A percentile compares a stretch with the other conserved stretches of the same genome.
Evolutionary conservation across 805 yeast genomes (phyloP).

Genomic region (Starmerella potacharoeniae): DNA sequence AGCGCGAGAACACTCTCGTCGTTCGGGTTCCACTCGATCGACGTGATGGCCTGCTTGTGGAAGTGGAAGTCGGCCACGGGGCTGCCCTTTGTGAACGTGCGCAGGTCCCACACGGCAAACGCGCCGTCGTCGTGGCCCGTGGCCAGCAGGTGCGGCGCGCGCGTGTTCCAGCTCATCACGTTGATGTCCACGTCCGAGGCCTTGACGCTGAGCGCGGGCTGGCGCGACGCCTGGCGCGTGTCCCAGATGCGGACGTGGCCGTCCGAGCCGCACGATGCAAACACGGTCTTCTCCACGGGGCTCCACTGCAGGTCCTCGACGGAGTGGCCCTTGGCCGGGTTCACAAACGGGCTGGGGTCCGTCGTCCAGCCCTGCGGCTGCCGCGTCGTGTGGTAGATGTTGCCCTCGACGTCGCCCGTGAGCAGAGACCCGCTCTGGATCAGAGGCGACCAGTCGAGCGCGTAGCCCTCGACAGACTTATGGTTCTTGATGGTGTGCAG

Average conservation of each 20-base stretch:
- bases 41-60: slow-evolving; percentile 88
- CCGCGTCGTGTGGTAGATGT: slow-evolving; percentile 66
- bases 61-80: slow-evolving; percentile 94
- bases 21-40: slow-evolving; percentile 85
- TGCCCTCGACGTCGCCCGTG: slow-evolving; percentile 82
- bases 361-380: slow-evolving; percentile 71
- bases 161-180: slow-evolving; percentile 90
- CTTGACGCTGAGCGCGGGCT: slow-evolving; percentile 73
- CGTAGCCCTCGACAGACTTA: slow-evolving; percentile 96
- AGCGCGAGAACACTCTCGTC: slow-evolving; percentile 95
- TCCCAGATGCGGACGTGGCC: slow-evolving; percentile 94
- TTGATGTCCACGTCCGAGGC: slow-evolving; percentile 82
- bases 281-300: slow-evolving; percentile 79
- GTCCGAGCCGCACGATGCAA: slow-evolving; percentile 89
- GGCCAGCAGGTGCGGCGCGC: slow-evolving; percentile 76
- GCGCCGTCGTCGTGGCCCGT: slow-evolving; percentile 95
- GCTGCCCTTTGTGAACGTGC: slow-evolving; percentile 56
- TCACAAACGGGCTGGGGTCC: slow-evolving; percentile 62
- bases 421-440: slow-evolving; percentile 67
- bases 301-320: slow-evolving; percentile 98
- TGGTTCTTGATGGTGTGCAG: slow-evolving; percentile 70
- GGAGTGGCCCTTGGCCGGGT: slow-evolving; percentile 42
- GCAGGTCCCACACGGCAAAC: slow-evolving; percentile 97
- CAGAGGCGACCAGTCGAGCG: slow-evolving; percentile 91
- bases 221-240: slow-evolving; percentile 81